These are phyloP conservation scores for Litchi chinensis DNA, from an alignment of 345 rosid genomes.

Conservation along the genomic window DNA sequence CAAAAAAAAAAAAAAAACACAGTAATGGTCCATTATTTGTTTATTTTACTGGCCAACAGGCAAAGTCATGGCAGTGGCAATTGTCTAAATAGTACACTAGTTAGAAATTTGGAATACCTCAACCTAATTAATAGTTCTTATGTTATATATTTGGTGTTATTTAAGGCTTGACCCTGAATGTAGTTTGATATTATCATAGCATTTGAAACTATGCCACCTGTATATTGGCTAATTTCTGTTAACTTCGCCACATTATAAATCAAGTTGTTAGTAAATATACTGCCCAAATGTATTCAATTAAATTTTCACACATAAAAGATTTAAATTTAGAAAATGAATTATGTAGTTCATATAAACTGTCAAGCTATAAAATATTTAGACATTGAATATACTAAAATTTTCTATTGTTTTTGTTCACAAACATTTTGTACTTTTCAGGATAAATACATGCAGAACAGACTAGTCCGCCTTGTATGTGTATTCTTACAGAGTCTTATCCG, in stretches of 20 bases:
- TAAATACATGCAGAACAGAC: constrained; percentile 99
- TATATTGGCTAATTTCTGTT: background rate
- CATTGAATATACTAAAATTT: background rate
- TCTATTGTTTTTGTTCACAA: constrained; percentile 2
- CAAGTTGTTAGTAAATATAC: background rate
- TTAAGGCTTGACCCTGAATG: background rate
- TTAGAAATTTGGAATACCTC: background rate
- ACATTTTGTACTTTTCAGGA: constrained; percentile 60
- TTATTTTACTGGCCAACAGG: background rate
- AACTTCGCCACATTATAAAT: background rate
- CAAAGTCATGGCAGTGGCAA: background rate
- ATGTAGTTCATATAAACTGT: background rate
- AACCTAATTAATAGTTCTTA: background rate
- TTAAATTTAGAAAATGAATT: background rate
- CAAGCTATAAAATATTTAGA: background rate
- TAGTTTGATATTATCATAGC: background rate
- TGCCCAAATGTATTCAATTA: background rate
- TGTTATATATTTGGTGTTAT: background rate
- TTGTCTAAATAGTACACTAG: background rate
- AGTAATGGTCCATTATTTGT: background rate
- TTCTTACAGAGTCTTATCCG: constrained; percentile 95
- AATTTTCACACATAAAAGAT: background rate
- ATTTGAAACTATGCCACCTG: background rate
- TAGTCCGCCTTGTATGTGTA: constrained; percentile 96
- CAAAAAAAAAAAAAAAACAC: too few relatives aligned